Conservation (phyloP, 192 early-diverging fungal genomes). For the Spizellomyces sp. region DNA sequence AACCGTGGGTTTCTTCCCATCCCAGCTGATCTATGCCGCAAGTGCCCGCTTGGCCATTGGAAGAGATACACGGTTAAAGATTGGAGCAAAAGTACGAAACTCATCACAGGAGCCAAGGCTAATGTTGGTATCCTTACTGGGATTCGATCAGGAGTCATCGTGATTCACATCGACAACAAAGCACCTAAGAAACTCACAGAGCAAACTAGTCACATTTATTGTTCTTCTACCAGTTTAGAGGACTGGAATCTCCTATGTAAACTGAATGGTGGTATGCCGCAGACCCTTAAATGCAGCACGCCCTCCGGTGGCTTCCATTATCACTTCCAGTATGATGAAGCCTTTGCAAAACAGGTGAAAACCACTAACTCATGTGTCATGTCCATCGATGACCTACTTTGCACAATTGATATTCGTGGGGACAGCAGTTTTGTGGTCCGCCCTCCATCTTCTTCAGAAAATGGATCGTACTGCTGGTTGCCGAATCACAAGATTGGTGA, state of each 20-base stretch:
- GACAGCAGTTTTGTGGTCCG: slow-evolving; percentile 17
- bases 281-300: slow-evolving; percentile 13
- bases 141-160: neutral
- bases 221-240: neutral
- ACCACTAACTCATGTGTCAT: slow-evolving; percentile 19
- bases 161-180: slow-evolving; percentile 20
- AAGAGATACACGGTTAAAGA: slow-evolving; percentile 8
- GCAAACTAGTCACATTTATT: neutral
- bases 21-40: slow-evolving; percentile 2
- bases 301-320: slow-evolving; percentile 22
- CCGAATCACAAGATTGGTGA: slow-evolving; percentile 15
- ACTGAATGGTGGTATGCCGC: slow-evolving; percentile 7
- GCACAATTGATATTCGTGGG: slow-evolving; percentile 19
- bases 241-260: slow-evolving; percentile 16
- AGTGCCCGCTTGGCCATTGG: slow-evolving; percentile 14
- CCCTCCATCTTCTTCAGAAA: slow-evolving; percentile 1
- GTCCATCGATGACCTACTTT: slow-evolving; percentile 15
- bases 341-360: neutral
- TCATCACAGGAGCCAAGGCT: slow-evolving; percentile 1
- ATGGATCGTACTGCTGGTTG: slow-evolving; percentile 17
- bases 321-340: slow-evolving; percentile 17
- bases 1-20: slow-evolving; percentile 17
- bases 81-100: slow-evolving; percentile 4
- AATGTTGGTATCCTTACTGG: slow-evolving; percentile 20
- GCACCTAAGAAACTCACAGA: neutral